Evolutionary conservation across 164 flowering plant species (phyloP), one percentile per base, ranked within the genome.

Genomic region (Chimonanthus salicifolius): DNA sequence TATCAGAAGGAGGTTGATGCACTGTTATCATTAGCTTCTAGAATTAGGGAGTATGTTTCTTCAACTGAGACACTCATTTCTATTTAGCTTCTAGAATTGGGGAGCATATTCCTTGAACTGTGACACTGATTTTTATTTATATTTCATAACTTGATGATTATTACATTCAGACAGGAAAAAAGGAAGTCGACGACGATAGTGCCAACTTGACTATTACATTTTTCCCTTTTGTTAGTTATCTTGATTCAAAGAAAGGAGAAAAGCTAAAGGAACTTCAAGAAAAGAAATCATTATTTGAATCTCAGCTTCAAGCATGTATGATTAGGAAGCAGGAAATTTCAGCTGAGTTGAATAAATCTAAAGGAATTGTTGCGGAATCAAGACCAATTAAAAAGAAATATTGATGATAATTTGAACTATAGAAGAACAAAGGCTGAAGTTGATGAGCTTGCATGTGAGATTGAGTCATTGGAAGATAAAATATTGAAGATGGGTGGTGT

Each of bases 381-480:
- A 80, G 92, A 80, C 80, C 79, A 82, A 64, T 33, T 95, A 63
- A 89, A 84, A 77, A 79, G 97, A 75, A 93, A 90, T 80, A 93
- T 95, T 74, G 95, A 87, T 81, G 94, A 89, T 66, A 95, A 93
- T 71, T 82, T 95, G 78, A 86, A 87, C 67, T 95, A 88, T 84
- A 83, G 99, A 81, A 85, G 84, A 77, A 85, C 86, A 69, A 95
- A 90, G 78, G 86, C 87, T 71, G 87, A 87, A 73, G 92, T 95
- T 7, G 97, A 88, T 68, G 83, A 76, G 72, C 93, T 90, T 72
- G 75, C 87, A 20, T 74, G 47, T 67, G n/a, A n/a, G n/a, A n/a
- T 94, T 75, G 97, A 92, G 72, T 80, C 85, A 65, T 74, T 94
- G 62, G 97, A 94, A 87, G 94, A 89, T 0, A 79, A 77, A 70